These are phyloP conservation scores for Sodiomyces alkalinus DNA, from an alignment of 2,329 filamentous ascomycete species.

Conservation along the genomic window DNA sequence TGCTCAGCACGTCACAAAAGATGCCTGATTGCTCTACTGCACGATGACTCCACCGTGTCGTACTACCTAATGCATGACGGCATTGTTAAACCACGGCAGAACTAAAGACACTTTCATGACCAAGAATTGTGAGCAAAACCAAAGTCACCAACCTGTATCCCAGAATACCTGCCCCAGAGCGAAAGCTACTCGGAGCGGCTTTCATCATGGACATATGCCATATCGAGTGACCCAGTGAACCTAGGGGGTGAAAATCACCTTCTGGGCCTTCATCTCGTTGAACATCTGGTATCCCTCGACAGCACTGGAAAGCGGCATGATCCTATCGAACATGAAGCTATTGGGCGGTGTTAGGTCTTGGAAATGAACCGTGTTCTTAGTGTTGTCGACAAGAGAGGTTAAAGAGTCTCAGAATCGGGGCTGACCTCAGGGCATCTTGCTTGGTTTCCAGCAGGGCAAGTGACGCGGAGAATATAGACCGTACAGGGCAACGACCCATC, in stretches of 20 bases:
- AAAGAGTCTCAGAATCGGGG: no score
- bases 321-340: conserved; percentile 64
- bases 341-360: conserved; percentile 1
- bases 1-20: conserved; percentile 43
- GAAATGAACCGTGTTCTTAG: not conserved
- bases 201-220: not conserved
- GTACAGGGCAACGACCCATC: conserved; percentile 65
- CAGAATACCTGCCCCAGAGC: not conserved
- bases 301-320: conserved; percentile 54
- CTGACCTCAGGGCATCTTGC: conserved; percentile 53
- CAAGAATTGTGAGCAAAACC: not conserved
- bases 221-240: not conserved
- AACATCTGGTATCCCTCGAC: conserved; percentile 57
- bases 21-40: conserved; percentile 57
- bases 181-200: no score
- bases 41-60: conserved; percentile 69
- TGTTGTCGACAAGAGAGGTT: not conserved
- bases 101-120: conserved; percentile 29
- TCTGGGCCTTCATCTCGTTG: conserved; percentile 57
- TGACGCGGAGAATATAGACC: conserved; percentile 52
- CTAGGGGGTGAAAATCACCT: conserved; percentile 51
- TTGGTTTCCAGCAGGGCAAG: conserved; percentile 49
- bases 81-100: conserved; percentile 75
- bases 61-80: conserved; percentile 79
- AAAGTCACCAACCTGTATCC: not conserved